phyloP scores from a whole-genome alignment of 176 grass and related monocot genomes.

The Oryza meyeriana region DNA sequence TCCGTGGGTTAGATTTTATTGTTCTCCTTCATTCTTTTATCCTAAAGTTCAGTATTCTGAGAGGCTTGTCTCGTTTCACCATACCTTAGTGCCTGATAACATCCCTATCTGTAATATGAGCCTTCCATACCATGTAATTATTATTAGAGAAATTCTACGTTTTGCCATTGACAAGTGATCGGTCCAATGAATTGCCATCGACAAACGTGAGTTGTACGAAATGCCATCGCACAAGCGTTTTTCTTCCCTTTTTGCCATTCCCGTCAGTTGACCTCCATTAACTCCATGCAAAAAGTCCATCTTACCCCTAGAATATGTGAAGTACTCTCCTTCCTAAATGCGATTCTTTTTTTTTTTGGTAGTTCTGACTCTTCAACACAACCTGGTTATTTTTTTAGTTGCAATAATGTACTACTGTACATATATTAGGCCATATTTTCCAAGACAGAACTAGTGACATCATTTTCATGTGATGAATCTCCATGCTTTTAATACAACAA shows the following conservation, averaged over 20 bases:
- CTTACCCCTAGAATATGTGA: neutral
- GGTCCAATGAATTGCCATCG: no score
- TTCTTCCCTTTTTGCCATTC: neutral
- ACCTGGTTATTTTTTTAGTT: neutral
- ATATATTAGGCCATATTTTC: neutral
- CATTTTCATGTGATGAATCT: constrained; percentile 7
- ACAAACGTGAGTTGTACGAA: no score
- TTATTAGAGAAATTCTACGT: neutral
- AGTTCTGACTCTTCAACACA: neutral
- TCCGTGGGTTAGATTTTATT: neutral
- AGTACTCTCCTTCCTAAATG: neutral
- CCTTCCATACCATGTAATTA: neutral
- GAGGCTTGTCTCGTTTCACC: neutral
- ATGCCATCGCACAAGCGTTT: neutral
- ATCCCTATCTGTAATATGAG: neutral
- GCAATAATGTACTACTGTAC: constrained; percentile 7
- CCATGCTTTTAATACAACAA: neutral
- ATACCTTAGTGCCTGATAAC: neutral
- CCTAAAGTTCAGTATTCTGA: neutral
- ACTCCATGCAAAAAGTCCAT: neutral
- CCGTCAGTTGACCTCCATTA: neutral
- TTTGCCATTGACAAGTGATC: no score
- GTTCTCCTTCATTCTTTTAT: neutral
- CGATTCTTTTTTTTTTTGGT: neutral
- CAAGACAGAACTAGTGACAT: neutral